Base-by-base conservation (phyloP, 2,329 filamentous ascomycete genomes). In the Ilyonectria mors-panacis region DNA sequence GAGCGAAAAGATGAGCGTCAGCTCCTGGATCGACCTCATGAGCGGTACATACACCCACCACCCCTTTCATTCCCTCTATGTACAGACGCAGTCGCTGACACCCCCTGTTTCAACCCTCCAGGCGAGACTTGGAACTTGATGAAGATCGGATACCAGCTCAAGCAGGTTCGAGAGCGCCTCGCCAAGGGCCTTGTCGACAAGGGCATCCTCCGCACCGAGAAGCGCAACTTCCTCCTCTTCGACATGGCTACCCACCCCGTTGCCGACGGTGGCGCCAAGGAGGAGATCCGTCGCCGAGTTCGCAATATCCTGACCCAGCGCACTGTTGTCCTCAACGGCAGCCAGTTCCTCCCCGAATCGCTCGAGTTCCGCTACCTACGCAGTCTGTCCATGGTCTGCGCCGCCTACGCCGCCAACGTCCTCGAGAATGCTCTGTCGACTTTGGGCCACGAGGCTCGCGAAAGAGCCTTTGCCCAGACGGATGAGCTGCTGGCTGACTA, bases 111-210 rank as follows among this genome's bases (percentile, higher is more conserved):
- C 72, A 77, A 70, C 45, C 42, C 33, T 54, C n/a, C 78, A 98
- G 95, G 96, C 80, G 96, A 99, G 84, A 99, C 96, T 62, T 99
- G 96, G 96, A 99, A 99, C 81, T 86, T 99, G 72, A 98, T 99
- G 96, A 99, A 99, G 87, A 99, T 99, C 77, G 96, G 96, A 80
- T 99, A 99, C 83, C 96, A 99, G 86, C 89, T 99, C 76, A 99
- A 99, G 86, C 96, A 99, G 87, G 96, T 99, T 66, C 94, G 96
- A 79, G 96, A 99, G 85, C 93, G 96, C 65, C 89, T 99, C 64
- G 95, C 95, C 78, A 99, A 99, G 84, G 96, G 96, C 37, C 90
- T 99, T 51, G 96, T 99, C 71, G 96, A 99, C 85, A 99, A 99
- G 85, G 96, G 96, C 78, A 97, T 99, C 80, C 89, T 99, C 65